Evolutionary conservation across 495 filamentous ascomycete species (phyloP), one percentile per base, ranked within the genome.

Genomic region (Penicillium bovifimosum): DNA sequence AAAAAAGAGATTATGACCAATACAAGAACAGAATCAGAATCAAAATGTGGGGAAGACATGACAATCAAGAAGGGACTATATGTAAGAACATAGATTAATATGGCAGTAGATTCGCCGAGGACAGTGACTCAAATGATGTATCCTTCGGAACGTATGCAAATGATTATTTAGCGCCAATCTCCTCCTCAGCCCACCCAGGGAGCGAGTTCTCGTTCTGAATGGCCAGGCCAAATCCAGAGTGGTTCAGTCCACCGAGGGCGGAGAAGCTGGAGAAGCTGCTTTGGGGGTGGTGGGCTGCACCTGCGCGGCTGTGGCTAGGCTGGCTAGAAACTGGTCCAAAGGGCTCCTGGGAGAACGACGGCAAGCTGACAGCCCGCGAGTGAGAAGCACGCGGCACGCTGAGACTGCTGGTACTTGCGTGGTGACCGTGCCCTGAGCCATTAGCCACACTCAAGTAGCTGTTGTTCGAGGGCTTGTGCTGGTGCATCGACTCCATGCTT

Each of bases 321-420:
- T 77, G 72, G 18, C 63, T 56, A 9, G 68, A 68, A 34, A 67
- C 65, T 27, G 78, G 76, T 3, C 75, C 74, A 46, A 83, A 78
- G 17, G 75, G 73, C 38, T 82, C 81, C 61, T 84, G 82, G 0
- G 81, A 79, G 63, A 85, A 85, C 5, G 80, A 89, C 1, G 90
- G 90, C 55, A 96, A 71, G 62, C 87, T 92, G 48, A 93, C 88
- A 35, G 90, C 87, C 28, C 90, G 86, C 60, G 82, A 86, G 69
- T 96, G 90, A 57, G 88, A 86, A 26, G 80, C 81, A 33, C 87
- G 83, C 28, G 74, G 76, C 16, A 74, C 74, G 53, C 74, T 80
- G 47, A 81, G 63, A 50, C 61, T 73, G 61, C 80, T 84, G 31
- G 80, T 80, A 17, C 90, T 90, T 18, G 71, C 52, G 35, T 76